Conservation (phyloP, 1,284 basidiomycete species). For the Marasmius fiardii region DNA sequence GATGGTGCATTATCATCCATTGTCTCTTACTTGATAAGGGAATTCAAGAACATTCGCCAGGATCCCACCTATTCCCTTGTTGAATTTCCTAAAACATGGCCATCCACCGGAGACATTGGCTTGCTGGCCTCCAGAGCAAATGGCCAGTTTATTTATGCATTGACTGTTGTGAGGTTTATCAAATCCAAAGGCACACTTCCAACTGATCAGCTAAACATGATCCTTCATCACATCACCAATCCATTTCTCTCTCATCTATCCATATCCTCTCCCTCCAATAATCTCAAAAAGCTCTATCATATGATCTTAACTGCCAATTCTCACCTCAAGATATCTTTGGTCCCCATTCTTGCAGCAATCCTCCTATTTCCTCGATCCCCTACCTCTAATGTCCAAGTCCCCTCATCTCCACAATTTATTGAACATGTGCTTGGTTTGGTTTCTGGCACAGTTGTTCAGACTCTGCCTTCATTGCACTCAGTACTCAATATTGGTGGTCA, state of each 20-base stretch:
- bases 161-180: conserved; percentile 23
- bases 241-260: not conserved
- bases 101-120: conserved; percentile 14
- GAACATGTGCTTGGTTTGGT: not conserved
- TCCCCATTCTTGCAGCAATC: not conserved
- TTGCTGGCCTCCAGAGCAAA: conserved; percentile 18
- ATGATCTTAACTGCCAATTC: not conserved
- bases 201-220: conserved; percentile 20
- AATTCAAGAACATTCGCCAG: not conserved
- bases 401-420: not conserved
- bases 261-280: conserved; percentile 13
- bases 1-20: not conserved
- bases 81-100: conserved; percentile 16
- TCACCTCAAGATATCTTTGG: not conserved
- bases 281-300: conserved; percentile 20
- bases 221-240: conserved; percentile 4
- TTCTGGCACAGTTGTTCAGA: not conserved
- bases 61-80: not conserved
- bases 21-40: not conserved
- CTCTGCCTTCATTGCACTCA: not conserved
- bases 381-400: too few species aligned
- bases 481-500: not conserved
- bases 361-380: not conserved
- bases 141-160: conserved; percentile 24
- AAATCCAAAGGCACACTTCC: conserved; percentile 19